Percentiles rank a stretch among this genome's conserved stretches.
Conservation (phyloP, 148 eudicot genomes). For the Dysphania ambrosioides region DNA sequence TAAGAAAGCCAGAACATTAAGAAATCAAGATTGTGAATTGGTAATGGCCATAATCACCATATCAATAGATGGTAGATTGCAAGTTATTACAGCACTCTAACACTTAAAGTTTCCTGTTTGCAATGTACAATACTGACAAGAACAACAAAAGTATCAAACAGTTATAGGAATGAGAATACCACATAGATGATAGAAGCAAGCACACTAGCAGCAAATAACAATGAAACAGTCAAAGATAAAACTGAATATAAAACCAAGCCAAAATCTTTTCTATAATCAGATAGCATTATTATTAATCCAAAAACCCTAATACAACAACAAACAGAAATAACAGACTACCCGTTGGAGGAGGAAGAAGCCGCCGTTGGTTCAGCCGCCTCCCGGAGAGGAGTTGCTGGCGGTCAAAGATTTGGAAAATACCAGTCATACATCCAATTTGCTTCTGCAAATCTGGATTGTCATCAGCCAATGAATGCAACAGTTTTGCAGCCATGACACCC, state of each 20-base stretch:
- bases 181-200: not conserved
- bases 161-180: not conserved
- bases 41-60: not conserved
- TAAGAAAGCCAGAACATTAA: not conserved
- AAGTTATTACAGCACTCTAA: not conserved
- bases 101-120: not conserved
- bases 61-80: not conserved
- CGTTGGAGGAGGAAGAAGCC: constrained; percentile 49
- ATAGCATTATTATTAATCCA: not conserved
- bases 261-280: not conserved
- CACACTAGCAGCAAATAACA: not conserved
- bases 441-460: constrained; percentile 87
- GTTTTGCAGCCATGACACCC: constrained; percentile 75
- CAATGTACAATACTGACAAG: not conserved
- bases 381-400: constrained; percentile 52
- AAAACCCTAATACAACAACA: not conserved
- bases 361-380: constrained; percentile 52
- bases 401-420: constrained; percentile 72
- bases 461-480: constrained; percentile 84
- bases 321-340: constrained; percentile 35
- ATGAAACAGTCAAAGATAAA: not conserved
- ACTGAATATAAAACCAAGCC: not conserved
- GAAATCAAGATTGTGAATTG: not conserved
- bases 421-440: constrained; percentile 91
- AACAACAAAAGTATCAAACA: constrained; percentile 7